These are phyloP conservation scores for Viola pubescens DNA, from an alignment of 441 rosid species.

Conservation along the genomic window DNA sequence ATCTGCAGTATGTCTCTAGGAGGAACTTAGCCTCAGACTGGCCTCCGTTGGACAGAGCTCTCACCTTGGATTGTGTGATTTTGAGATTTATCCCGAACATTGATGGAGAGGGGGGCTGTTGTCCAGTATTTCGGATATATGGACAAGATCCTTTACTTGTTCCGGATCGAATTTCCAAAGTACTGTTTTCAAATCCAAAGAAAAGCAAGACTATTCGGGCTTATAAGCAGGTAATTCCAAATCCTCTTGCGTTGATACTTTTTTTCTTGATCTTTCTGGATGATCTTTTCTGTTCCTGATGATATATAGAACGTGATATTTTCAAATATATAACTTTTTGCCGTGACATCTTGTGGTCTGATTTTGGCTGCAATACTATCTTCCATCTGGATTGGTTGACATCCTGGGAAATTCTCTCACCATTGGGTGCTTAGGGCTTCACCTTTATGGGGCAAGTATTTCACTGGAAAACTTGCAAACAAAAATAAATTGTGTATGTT, in stretches of 20 bases:
- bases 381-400: too few species aligned
- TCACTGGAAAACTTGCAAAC: too few species aligned
- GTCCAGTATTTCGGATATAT: constrained; percentile 76
- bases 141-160: constrained; percentile 78
- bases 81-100: constrained; percentile 70
- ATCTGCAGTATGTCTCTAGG: constrained; percentile 80
- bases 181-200: constrained; percentile 55
- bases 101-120: constrained; percentile 67
- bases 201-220: constrained; percentile 47
- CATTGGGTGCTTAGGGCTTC: too few species aligned
- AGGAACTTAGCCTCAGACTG: constrained; percentile 86
- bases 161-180: constrained; percentile 45
- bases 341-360: not conserved
- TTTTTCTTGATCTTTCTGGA: not conserved
- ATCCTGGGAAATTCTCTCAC: too few species aligned
- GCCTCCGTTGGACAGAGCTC: constrained; percentile 89
- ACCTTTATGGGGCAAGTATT: too few species aligned
- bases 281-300: not conserved
- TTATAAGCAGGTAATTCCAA: constrained; percentile 64
- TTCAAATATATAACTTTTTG: not conserved
- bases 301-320: too few species aligned
- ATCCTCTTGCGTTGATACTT: not conserved
- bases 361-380: not conserved
- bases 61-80: constrained; percentile 78
- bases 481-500: too few species aligned